A percentile compares a stretch with the other conserved stretches of the same genome.
Evolutionary conservation across 805 yeast genomes (phyloP).

Genomic region (Tetrapisispora taiwanensis): DNA sequence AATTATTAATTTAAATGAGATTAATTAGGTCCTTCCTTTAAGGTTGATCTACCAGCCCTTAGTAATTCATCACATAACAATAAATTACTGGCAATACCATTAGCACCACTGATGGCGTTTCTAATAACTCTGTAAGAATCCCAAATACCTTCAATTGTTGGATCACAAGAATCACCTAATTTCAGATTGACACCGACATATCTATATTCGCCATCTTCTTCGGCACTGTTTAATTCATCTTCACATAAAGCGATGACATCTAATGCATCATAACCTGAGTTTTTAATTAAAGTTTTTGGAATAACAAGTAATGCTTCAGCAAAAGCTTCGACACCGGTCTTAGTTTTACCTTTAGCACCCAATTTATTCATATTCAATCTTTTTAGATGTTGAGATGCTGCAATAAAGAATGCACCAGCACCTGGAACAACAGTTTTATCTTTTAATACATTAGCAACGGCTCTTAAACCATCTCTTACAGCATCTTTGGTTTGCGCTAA

Average conservation of each 20-base stretch:
- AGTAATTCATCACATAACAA: constrained; percentile 90
- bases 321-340: constrained; percentile 87
- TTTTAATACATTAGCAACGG: constrained; percentile 82
- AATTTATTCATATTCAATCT: constrained; percentile 40
- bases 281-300: constrained; percentile 86
- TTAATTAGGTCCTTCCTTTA: constrained; percentile 44
- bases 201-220: constrained; percentile 64
- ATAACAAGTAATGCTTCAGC: constrained; percentile 83
- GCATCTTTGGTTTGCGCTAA: constrained; percentile 93
- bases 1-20: neutral
- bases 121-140: constrained; percentile 91
- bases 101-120: constrained; percentile 84
- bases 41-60: constrained; percentile 91
- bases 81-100: constrained; percentile 87
- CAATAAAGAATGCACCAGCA: constrained; percentile 90
- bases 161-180: constrained; percentile 93
- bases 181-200: constrained; percentile 84
- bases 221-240: constrained; percentile 39
- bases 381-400: constrained; percentile 61
- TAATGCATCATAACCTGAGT: constrained; percentile 88
- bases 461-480: constrained; percentile 90
- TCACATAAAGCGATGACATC: constrained; percentile 84
- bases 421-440: constrained; percentile 89
- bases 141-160: constrained; percentile 90
- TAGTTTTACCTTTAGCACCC: constrained; percentile 70